phyloP scores from a whole-genome alignment of 2,329 filamentous ascomycete species.

The Alternaria angustiovoidea region DNA sequence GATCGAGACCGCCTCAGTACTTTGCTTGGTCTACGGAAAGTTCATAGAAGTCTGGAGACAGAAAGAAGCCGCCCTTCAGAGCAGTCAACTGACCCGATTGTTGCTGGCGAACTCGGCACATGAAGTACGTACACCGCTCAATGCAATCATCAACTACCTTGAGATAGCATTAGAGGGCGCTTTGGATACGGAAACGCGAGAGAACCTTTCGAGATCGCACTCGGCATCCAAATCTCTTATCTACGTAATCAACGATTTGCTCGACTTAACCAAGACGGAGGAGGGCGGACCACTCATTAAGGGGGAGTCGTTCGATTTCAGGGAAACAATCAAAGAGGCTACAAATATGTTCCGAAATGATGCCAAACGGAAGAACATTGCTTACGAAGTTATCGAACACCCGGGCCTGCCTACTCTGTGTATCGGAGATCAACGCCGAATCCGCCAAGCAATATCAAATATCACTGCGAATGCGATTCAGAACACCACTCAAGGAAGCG shows the following conservation, averaged over 20 bases:
- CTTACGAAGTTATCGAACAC: constrained; percentile 72
- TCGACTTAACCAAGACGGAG: constrained; percentile 88
- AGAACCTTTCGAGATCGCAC: constrained; percentile 84
- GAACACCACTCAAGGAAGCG: constrained; percentile 72
- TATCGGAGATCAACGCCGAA: constrained; percentile 78
- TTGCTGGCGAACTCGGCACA: constrained; percentile 89
- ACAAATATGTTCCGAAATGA: constrained; percentile 77
- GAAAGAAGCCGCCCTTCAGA: constrained; percentile 85
- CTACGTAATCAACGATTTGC: constrained; percentile 90
- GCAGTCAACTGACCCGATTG: constrained; percentile 78
- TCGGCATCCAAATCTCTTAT: constrained; percentile 92
- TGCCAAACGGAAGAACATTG: constrained; percentile 76
- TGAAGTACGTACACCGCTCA: constrained; percentile 88
- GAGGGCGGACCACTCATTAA: constrained; percentile 81
- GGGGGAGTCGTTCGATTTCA: constrained; percentile 80
- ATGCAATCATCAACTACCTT: constrained; percentile 93
- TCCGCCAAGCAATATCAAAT: constrained; percentile 86
- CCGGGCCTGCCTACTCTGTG: constrained; percentile 74
- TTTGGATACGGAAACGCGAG: constrained; percentile 81
- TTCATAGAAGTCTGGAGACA: constrained; percentile 95
- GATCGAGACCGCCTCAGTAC: constrained; percentile 84
- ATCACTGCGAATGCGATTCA: constrained; percentile 86
- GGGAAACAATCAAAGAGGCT: constrained; percentile 76
- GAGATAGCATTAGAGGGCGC: constrained; percentile 87
- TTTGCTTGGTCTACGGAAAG: constrained; percentile 86